Evolutionary conservation across 257 asterid genomes (phyloP), one percentile per base, ranked within the genome.

Genomic region (Gardenia jasminoides): DNA sequence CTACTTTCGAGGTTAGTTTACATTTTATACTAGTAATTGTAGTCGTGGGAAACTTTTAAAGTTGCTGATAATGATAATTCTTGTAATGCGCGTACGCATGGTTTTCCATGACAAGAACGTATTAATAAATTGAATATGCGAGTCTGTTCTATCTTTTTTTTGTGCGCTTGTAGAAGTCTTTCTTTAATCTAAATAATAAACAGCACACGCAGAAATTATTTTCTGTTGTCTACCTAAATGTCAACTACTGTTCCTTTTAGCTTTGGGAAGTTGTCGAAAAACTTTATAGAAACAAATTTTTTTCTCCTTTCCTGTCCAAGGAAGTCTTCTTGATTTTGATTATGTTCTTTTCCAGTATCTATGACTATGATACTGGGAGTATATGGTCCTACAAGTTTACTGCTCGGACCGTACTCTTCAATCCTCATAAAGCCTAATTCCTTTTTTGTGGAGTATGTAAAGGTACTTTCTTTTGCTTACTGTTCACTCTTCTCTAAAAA

Each of bases 371-470:
- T 91, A 22, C 79, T 88, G 78, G 97, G 93, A 75, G 77, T 92
- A 78, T 90, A 91, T 75, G 95, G 92, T 67, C 72, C 98, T 19
- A 88, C 87, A 75, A 84, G 75, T 58, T n/a, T 90, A 80, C 81
- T 80, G 81, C 92, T 94, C 69, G 94, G 97, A 81, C 97, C 98
- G 54, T 85, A 90, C 86, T 69, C 97, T 22, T 94, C 97, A 17
- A 80, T 92, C 70, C 76, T 94, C 88, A 84, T 94, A 62, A 89
- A 88, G 39, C 93, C 93, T 44, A 91, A 78, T 85, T 84, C 88
- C 72, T 84, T 86, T 17, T 85, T 94, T 36, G 97, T 94, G 81
- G 87, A 88, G 67, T 84, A 88, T 73, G 54, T 94, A 24, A 85
- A 87, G 97, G 98, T 94, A 89, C 74, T 12, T 78, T 48, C 43